These are phyloP conservation scores for Phaseolus lunatus DNA, from an alignment of 306 rosid genomes.

Conservation along the genomic window DNA sequence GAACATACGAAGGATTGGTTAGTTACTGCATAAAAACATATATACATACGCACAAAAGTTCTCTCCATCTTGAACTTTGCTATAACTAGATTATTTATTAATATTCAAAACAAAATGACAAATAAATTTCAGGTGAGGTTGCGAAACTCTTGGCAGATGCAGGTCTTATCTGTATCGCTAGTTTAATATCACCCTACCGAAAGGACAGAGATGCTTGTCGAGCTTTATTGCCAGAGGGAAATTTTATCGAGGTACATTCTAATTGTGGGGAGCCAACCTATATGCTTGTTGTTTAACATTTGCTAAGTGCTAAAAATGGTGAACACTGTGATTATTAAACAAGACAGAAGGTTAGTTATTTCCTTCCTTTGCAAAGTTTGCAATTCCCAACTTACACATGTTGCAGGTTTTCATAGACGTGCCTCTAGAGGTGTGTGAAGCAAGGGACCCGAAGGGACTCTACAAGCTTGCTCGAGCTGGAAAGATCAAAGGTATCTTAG, in stretches of 20 bases:
- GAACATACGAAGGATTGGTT: conserved; percentile 91
- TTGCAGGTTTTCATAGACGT: conserved; percentile 84
- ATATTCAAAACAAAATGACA: conserved; percentile 31
- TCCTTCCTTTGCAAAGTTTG: conserved; percentile 23
- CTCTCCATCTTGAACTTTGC: conserved; percentile 14
- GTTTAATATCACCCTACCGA: conserved; percentile 88
- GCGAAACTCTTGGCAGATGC: conserved; percentile 96
- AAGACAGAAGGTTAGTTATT: conserved; percentile 37
- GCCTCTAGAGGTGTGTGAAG: conserved; percentile 86
- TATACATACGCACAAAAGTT: not conserved
- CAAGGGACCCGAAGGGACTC: conserved; percentile 93
- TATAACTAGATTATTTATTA: conserved; percentile 4
- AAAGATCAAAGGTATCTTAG: conserved; percentile 74
- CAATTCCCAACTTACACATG: conserved; percentile 23
- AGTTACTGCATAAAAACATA: conserved; percentile 35
- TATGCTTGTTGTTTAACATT: conserved; percentile 25
- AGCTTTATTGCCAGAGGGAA: conserved; percentile 71
- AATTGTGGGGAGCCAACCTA: conserved; percentile 3
- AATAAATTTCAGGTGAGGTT: conserved; percentile 75
- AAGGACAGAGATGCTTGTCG: conserved; percentile 92
- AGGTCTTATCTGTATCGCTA: conserved; percentile 83
- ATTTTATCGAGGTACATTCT: conserved; percentile 81
- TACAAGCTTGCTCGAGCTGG: conserved; percentile 96
- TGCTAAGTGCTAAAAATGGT: conserved; percentile 23
- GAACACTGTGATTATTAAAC: conserved; percentile 24